Evolutionary conservation across 108 stramenopile genomes (phyloP).

Genomic region (Stephanodiscus minutulus): DNA sequence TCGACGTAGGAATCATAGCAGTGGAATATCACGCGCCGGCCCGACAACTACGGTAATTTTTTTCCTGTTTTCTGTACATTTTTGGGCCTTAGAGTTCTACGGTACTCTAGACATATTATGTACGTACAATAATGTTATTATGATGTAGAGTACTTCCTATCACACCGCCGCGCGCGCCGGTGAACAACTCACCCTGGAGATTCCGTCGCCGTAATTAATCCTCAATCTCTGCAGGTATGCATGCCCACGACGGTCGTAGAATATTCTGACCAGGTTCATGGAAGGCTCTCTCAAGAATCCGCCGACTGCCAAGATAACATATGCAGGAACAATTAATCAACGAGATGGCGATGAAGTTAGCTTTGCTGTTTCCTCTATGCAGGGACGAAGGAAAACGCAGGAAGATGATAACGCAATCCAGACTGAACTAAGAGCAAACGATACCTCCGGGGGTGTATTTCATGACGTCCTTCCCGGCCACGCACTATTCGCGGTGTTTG

Average conservation of each 20-base stretch:
- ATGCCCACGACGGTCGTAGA: neutral
- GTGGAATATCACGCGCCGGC: too few relatives aligned
- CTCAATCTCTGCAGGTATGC: neutral
- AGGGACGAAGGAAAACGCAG: constrained; percentile 77
- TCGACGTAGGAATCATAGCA: too few relatives aligned
- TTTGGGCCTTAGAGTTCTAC: too few relatives aligned
- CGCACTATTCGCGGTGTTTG: constrained; percentile 79
- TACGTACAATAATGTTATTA: too few relatives aligned
- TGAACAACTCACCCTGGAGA: too few relatives aligned
- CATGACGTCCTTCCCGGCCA: constrained; percentile 36
- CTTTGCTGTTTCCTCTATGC: constrained; percentile 54
- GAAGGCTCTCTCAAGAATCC: neutral
- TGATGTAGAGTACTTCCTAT: too few relatives aligned
- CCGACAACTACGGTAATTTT: too few relatives aligned
- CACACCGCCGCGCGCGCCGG: too few relatives aligned
- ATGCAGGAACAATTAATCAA: constrained; percentile 3
- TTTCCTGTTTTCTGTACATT: too few relatives aligned
- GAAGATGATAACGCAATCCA: constrained; percentile 67
- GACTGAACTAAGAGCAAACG: constrained; percentile 15
- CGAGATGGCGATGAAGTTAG: neutral
- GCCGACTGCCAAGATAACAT: constrained; percentile 7
- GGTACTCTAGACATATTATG: too few relatives aligned
- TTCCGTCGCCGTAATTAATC: too few relatives aligned
- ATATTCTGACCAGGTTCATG: neutral
- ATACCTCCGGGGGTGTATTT: neutral